A percentile compares a stretch with the other conserved stretches of the same genome.
Conservation (phyloP, 176 grass and related monocot species). For the Avena atlantica region DNA sequence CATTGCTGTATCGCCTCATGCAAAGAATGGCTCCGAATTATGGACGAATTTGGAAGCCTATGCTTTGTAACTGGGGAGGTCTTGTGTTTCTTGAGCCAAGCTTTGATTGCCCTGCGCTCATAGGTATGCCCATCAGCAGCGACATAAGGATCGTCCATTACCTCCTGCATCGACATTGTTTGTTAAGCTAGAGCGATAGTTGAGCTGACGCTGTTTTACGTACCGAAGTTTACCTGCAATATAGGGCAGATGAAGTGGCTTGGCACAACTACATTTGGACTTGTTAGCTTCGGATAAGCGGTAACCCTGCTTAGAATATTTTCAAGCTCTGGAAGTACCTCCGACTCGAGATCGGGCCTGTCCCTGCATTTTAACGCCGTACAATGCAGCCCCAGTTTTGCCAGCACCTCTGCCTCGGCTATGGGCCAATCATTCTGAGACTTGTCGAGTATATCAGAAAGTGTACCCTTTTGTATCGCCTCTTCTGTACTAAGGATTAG, state of each 20-base stretch:
- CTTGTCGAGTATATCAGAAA: conserved; percentile 56
- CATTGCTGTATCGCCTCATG: conserved; percentile 77
- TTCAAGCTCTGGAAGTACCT: conserved; percentile 79
- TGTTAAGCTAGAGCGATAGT: background rate
- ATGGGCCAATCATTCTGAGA: conserved; percentile 72
- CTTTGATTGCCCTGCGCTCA: conserved; percentile 74
- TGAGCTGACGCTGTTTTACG: background rate
- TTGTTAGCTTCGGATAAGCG: conserved; percentile 42
- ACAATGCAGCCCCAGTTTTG: conserved; percentile 71
- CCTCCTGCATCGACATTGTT: conserved; percentile 52
- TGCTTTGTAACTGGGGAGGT: conserved; percentile 73
- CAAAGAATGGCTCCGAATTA: conserved; percentile 86
- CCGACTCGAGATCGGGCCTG: conserved; percentile 68
- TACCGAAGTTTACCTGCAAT: conserved; percentile 59
- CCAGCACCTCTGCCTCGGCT: conserved; percentile 70
- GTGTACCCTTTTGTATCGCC: conserved; percentile 49
- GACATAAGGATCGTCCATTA: conserved; percentile 85
- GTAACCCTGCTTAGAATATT: conserved; percentile 61
- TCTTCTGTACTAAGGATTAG: conserved; percentile 56
- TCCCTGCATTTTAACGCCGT: conserved; percentile 71
- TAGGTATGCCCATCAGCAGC: conserved; percentile 94
- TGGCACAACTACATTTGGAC: conserved; percentile 42
- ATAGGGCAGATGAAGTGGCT: conserved; percentile 88
- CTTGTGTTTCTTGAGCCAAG: conserved; percentile 72
- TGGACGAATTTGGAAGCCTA: conserved; percentile 51